Evolutionary conservation across 257 asterid genomes (phyloP), one percentile per base, ranked within the genome.

Genomic region (Salvia miltiorrhiza): DNA sequence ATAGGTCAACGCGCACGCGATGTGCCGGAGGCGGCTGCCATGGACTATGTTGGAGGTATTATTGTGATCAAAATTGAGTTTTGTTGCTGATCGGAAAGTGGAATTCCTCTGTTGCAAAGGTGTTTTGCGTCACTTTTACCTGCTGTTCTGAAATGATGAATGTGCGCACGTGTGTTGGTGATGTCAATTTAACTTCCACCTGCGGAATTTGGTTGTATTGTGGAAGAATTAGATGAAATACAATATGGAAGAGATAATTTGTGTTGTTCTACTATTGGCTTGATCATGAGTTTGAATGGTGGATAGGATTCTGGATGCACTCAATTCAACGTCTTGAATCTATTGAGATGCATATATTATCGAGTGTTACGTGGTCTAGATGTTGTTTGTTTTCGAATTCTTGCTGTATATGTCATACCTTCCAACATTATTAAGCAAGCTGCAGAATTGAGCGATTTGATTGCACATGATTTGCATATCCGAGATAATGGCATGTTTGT

Each of bases 41-140:
- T 90, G 97, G 85, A 90, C 64, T 87, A 84, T 69, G 81, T 93
- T 23, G 96, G 96, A 87, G 97, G 97, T 93, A 63, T 57, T 6
- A 12, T 33, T 32, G 16, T 28, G 37, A 12, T 24, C 4, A 41
- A 53, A 50, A n/a, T 65, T 32, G 24, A 26, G 30, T 30, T 50
- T 59, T 55, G 30, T 26, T 26, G 48, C 8, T 49, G 12, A 26
- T 67, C 21, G 12, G 26, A 67, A 49, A 10, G 10, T 20, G 13
- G 10, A 10, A 37, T 35, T 35, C 41, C 11, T 35, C 41, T 35
- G 8, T 35, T 35, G 11, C 11, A 37, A 37, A 8, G 12, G 43
- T 37, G 2, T 37, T 37, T 30, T 1, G n/a, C n/a, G n/a, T n/a
- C n/a, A n/a, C 5, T 30, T 30, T 1, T 13, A 44, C 17, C 50